Percentiles rank a stretch among this genome's conserved stretches.
Conservation (phyloP, 1,284 basidiomycete genomes). For the Golubevia sp. region DNA sequence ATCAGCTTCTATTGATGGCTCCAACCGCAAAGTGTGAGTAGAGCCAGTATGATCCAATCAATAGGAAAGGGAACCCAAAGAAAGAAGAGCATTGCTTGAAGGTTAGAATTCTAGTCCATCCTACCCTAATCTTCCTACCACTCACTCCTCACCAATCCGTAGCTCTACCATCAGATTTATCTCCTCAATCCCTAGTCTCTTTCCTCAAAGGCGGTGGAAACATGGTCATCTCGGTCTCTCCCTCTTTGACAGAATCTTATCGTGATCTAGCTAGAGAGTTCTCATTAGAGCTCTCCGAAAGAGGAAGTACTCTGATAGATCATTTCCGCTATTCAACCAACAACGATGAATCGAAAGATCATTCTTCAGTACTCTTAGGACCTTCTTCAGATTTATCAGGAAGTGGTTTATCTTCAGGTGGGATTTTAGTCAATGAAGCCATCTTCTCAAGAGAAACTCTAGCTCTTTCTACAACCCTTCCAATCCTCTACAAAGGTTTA, state of each 20-base stretch:
- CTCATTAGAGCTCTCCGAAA: constrained; percentile 43
- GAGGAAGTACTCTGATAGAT: constrained; percentile 41
- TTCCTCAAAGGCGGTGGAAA: constrained; percentile 51
- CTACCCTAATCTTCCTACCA: neutral
- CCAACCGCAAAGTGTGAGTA: constrained; percentile 27
- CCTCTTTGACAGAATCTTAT: constrained; percentile 31
- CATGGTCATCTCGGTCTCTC: constrained; percentile 37
- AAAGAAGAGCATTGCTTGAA: neutral
- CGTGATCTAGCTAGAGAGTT: constrained; percentile 56
- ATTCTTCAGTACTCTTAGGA: too few relatives aligned
- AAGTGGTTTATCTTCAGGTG: neutral
- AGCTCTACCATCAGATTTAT: constrained; percentile 31
- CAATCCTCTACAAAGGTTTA: constrained; percentile 38
- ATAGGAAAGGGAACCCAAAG: neutral
- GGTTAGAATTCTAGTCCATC: neutral
- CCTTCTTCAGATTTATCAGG: too few relatives aligned
- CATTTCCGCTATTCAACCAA: constrained; percentile 33
- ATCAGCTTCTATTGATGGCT: constrained; percentile 45
- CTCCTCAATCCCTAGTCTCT: constrained; percentile 38
- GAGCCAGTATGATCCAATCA: too few relatives aligned
- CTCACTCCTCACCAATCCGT: neutral
- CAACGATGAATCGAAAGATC: too few relatives aligned
- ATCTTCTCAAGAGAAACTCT: constrained; percentile 36
- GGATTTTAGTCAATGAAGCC: constrained; percentile 18
- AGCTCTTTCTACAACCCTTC: constrained; percentile 9